Evolutionary conservation across 2,329 filamentous ascomycete species (phyloP).

Genomic region (Epichloe typhina): DNA sequence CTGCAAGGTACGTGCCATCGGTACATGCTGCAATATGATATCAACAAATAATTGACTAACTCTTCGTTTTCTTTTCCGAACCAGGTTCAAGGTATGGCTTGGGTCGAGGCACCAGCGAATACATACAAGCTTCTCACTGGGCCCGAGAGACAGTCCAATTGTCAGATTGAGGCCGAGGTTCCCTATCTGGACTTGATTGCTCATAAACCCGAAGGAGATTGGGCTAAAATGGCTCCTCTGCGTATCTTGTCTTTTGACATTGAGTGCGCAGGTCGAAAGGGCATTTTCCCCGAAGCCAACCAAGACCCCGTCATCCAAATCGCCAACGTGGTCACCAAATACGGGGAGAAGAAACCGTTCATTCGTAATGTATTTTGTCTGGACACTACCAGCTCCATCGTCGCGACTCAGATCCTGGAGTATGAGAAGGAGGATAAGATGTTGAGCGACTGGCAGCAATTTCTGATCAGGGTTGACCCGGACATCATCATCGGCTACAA

Average conservation of each 20-base stretch:
- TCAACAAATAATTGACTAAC: constrained; percentile 7
- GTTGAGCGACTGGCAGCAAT: constrained; percentile 86
- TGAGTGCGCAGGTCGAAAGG: constrained; percentile 93
- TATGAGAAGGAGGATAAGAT: constrained; percentile 74
- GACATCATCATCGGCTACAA: constrained; percentile 99
- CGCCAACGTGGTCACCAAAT: constrained; percentile 86
- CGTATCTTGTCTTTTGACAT: constrained; percentile 95
- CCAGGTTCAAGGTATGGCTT: constrained; percentile 86
- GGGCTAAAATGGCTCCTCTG: constrained; percentile 94
- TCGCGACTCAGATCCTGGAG: constrained; percentile 84
- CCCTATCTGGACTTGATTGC: constrained; percentile 74
- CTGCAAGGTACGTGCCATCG: constrained; percentile 48
- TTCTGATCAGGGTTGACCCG: constrained; percentile 79
- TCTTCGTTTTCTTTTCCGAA: neutral
- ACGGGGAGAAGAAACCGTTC: constrained; percentile 92
- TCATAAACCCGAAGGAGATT: constrained; percentile 81
- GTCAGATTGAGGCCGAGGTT: constrained; percentile 86
- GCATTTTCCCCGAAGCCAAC: constrained; percentile 88
- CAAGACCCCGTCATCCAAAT: constrained; percentile 95
- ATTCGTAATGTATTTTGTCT: constrained; percentile 93
- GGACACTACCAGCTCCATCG: constrained; percentile 82
- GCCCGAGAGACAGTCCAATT: constrained; percentile 65
- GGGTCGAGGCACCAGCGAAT: constrained; percentile 72
- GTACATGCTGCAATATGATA: neutral
- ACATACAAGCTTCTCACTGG: constrained; percentile 59